phyloP scores from a whole-genome alignment of 106 monocot genomes.

The Dendrobium chrysotoxum region DNA sequence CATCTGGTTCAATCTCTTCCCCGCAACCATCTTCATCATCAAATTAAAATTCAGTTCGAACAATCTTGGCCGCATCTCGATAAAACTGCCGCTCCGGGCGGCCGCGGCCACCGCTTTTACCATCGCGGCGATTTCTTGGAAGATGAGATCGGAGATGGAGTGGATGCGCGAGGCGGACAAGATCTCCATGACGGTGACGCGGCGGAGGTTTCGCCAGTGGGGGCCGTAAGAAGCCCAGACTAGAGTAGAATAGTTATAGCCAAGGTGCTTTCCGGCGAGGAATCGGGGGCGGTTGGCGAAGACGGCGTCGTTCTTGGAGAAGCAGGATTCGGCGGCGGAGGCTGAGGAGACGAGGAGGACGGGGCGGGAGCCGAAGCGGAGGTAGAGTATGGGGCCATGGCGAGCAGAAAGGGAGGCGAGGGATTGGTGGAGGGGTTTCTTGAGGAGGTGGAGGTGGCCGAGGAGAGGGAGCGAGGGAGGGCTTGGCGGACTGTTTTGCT shows the following conservation, averaged over 20 bases:
- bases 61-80: slow-evolving; percentile 34
- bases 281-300: slow-evolving; percentile 52
- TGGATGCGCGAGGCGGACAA: slow-evolving; percentile 34
- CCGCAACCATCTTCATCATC: slow-evolving; percentile 32
- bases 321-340: slow-evolving; percentile 40
- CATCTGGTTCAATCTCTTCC: slow-evolving; percentile 22
- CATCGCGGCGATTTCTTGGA: slow-evolving; percentile 21
- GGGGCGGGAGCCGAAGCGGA: slow-evolving; percentile 49
- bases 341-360: slow-evolving; percentile 46
- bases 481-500: background rate
- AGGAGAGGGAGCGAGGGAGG: slow-evolving; percentile 33
- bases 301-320: slow-evolving; percentile 32
- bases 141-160: slow-evolving; percentile 9
- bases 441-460: slow-evolving; percentile 54
- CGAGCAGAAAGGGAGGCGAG: slow-evolving; percentile 23
- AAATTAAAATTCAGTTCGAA: slow-evolving; percentile 32
- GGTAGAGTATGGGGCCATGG: slow-evolving; percentile 36
- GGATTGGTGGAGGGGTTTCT: slow-evolving; percentile 35
- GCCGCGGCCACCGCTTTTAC: slow-evolving; percentile 10
- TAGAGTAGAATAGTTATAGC: slow-evolving; percentile 33
- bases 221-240: slow-evolving; percentile 29
- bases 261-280: slow-evolving; percentile 17
- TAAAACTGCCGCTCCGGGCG: slow-evolving; percentile 6
- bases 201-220: slow-evolving; percentile 59
- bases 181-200: slow-evolving; percentile 33